These are phyloP conservation scores for Podaxis sp. DNA, from an alignment of 768 basidiomycete species.

Conservation along the genomic window DNA sequence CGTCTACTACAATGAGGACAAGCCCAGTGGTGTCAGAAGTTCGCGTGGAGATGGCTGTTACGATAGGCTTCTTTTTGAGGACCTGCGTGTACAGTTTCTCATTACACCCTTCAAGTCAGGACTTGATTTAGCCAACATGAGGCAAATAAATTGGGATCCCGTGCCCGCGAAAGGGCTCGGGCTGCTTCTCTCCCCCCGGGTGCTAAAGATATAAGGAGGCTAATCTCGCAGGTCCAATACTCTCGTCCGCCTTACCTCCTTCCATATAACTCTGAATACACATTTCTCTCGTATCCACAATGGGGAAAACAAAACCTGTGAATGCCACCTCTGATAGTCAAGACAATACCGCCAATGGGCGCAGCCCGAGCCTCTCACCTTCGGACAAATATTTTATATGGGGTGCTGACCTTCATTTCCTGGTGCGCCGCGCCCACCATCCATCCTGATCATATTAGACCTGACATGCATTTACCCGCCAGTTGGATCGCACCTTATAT, in stretches of 20 bases:
- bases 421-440: not conserved
- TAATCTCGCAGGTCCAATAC: not conserved
- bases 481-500: slow-evolving; percentile 25
- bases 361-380: no score
- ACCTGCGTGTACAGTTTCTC: not conserved
- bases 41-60: not conserved
- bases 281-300: not conserved
- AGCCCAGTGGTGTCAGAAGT: not conserved
- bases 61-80: not conserved
- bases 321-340: no score
- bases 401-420: not conserved
- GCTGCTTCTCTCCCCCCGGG: not conserved
- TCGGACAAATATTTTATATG: not conserved
- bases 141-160: not conserved
- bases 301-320: no score
- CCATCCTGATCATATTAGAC: not conserved
- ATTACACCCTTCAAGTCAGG: not conserved
- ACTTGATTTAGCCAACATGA: not conserved
- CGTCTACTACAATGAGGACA: no score
- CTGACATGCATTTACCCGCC: not conserved
- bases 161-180: not conserved
- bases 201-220: not conserved
- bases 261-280: not conserved
- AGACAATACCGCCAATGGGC: no score
- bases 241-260: not conserved